Evolutionary conservation across 73 alveolate species (phyloP), one percentile per base, ranked within the genome.

Genomic region (Breviolum minutum): DNA sequence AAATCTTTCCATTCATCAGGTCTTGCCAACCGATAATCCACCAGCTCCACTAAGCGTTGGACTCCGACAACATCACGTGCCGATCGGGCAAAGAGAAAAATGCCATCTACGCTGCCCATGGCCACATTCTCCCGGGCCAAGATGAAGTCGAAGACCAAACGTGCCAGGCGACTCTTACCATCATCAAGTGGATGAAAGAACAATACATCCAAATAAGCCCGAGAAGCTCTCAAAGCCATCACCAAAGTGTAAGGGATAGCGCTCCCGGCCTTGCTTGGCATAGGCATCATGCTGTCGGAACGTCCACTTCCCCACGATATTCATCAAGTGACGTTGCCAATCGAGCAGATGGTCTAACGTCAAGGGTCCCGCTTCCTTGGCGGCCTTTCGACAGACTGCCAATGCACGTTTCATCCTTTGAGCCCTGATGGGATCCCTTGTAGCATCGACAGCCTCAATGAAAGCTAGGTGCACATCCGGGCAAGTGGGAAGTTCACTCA

Each of bases 181-280:
- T 79, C 87, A 9, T 79, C 87, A 22, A 79, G 32, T 0, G 87
- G 87, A 79, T 79, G 87, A 63, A 79, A 79, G 63, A 79, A 79
- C 16, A 13, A 30, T 26, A 79, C 87, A 29, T 79, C 87, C 87
- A 79, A 27, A 29, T 79, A 79, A 17, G 87, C 87, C 64, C 87
- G 87, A 10, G 24, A 24, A 10, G 87, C 87, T n/a, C 87, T 11
- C 22, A 79, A 63, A 12, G 62, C 83, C 17, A 22, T 14, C 77
- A 68, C 24, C 77, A 22, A 14, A 68, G 19, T 22, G 77, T 68
- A 66, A 13, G 77, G 77, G 77, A 68, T 68, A 68, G 17, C 77
- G 77, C 77, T 68, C 77, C 77, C 77, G 17, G 77, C 77, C 77
- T 69, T 68, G 77, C 77, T 68, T 68, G n/a, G 77, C 77, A 68